Evolutionary conservation across 352 stramenopile species (phyloP).

Genomic region (Globisporangium carolinianum): DNA sequence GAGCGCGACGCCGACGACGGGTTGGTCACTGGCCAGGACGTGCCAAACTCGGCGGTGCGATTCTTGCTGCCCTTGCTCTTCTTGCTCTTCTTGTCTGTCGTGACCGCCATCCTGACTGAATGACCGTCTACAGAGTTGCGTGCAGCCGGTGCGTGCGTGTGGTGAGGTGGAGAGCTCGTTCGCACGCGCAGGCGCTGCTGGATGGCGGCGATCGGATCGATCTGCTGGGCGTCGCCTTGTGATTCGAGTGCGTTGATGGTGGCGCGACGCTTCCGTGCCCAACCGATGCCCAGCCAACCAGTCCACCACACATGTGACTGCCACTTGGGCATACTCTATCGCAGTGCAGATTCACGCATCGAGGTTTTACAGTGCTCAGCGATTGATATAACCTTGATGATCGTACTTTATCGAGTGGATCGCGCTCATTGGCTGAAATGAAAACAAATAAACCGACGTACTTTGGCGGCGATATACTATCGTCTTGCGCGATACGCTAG

Average conservation of each 20-base stretch:
- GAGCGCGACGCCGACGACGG: constrained; percentile 72
- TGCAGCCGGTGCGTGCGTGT: not conserved
- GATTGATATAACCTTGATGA: not conserved
- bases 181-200: not conserved
- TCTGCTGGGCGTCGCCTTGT: constrained; percentile 1
- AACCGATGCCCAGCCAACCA: constrained; percentile 1
- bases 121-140: not conserved
- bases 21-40: constrained; percentile 76
- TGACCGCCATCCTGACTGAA: constrained; percentile 10
- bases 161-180: not conserved
- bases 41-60: constrained; percentile 27
- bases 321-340: not conserved
- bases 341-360: not conserved
- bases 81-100: constrained; percentile 48
- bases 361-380: not conserved
- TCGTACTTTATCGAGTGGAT: not conserved
- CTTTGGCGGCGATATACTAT: too few species aligned
- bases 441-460: too few species aligned
- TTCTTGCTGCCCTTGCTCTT: constrained; percentile 17
- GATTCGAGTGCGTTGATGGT: not conserved
- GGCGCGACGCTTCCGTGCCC: constrained; percentile 1
- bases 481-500: too few species aligned
- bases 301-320: not conserved
- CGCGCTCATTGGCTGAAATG: too few species aligned
- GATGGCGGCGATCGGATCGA: not conserved